Evolutionary conservation across 495 filamentous ascomycete genomes (phyloP), one percentile per base, ranked within the genome.

Genomic region (Penicillium coffeae): DNA sequence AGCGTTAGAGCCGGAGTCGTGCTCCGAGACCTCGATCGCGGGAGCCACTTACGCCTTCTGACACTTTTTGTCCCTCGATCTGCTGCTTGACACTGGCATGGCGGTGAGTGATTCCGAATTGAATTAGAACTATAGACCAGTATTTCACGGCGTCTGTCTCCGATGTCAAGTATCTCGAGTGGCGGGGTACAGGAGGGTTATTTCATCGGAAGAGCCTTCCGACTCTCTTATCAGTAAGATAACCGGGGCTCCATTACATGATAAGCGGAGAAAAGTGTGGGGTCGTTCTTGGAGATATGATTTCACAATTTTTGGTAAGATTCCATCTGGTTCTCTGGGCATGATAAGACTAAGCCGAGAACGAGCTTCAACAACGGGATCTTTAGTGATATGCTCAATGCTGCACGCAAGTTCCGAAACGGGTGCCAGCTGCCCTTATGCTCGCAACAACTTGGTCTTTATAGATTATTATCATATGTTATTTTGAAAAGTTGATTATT

Each of bases 31-130:
- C n/a, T n/a, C n/a, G n/a, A 13, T 2, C 22, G 13, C 9, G 19
- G 13, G 19, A 21, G 15, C 32, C 14, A 62, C 60, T 55, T 21
- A 60, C 60, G 60, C 60, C 44, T 33, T 55, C 42, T 53, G 54
- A 21, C 60, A 63, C 33, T 63, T 63, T 38, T 63, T 63, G 0
- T 44, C 8, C 25, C 55, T 63, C 13, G 19, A 12, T 46, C 44
- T 47, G 34, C 38, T 53, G 8, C 43, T 3, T 39, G 50, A 41
- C 9, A 30, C 14, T 42, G 57, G 57, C 60, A 63, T 63, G 2
- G 20, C 51, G 51, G 47, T 33, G 50, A 42, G 8, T 7, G 16
- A 16, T 0, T 14, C 45, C 36, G 33, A 36, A n/a, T n/a, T n/a
- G n/a, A n/a, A n/a, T n/a, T n/a, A n/a, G n/a, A n/a, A n/a, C n/a